Conservation (phyloP, 768 basidiomycete species). For the Russula emetica region DNA sequence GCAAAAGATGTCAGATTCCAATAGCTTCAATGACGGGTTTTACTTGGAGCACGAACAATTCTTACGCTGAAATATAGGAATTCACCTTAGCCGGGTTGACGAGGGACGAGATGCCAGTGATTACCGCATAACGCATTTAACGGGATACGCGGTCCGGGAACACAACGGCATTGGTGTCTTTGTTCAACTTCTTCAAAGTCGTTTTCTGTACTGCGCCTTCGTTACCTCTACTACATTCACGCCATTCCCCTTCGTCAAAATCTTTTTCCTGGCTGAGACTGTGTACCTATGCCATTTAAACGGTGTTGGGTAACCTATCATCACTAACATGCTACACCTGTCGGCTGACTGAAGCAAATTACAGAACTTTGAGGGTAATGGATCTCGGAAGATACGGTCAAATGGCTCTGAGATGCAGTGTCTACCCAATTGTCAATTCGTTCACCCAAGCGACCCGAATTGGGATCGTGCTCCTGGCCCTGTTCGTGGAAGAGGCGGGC, state of each 20-base stretch:
- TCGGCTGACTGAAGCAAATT: background rate
- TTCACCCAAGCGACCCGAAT: conserved; percentile 18
- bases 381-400: conserved; percentile 7
- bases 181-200: background rate
- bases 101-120: too few species aligned
- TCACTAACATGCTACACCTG: background rate
- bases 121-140: background rate
- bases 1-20: background rate
- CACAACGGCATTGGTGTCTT: background rate
- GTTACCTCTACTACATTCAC: background rate
- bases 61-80: too few species aligned
- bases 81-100: too few species aligned
- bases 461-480: conserved; percentile 14
- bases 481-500: conserved; percentile 1
- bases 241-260: background rate
- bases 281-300: conserved; percentile 9
- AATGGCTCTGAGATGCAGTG: conserved; percentile 9
- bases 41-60: background rate
- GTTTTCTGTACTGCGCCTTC: background rate
- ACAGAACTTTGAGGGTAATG: conserved; percentile 19
- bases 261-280: background rate
- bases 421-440: conserved; percentile 10
- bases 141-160: background rate
- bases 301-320: conserved; percentile 8
- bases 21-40: background rate